These are phyloP conservation scores for Chaetomiaceae sp. DNA, from an alignment of 2,329 filamentous ascomycete species.

Conservation along the genomic window DNA sequence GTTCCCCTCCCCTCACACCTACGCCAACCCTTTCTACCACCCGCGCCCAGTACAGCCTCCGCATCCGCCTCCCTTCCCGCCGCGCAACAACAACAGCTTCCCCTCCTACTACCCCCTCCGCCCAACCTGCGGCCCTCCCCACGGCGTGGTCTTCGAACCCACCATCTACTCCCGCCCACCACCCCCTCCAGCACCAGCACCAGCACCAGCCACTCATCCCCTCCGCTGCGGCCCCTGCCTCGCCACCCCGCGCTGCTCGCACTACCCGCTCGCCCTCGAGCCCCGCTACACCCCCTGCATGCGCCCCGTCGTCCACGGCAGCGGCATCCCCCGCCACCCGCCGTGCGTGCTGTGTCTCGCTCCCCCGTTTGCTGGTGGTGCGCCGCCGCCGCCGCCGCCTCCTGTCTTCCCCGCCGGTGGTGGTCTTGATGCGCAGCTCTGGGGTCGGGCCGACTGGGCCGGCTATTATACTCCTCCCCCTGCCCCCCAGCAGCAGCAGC, in stretches of 20 bases:
- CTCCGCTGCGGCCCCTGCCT: constrained; percentile 3
- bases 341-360: not conserved
- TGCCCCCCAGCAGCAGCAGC: not conserved
- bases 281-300: too few relatives aligned
- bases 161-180: not conserved
- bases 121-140: too few relatives aligned
- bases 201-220: not conserved
- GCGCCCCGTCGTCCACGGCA: not conserved
- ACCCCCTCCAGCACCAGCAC: not conserved
- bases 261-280: not conserved
- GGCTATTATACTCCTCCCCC: not conserved
- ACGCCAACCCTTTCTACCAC: not conserved
- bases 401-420: too few relatives aligned
- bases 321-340: not conserved
- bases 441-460: too few relatives aligned
- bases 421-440: too few relatives aligned
- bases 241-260: not conserved
- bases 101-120: too few relatives aligned
- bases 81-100: too few relatives aligned
- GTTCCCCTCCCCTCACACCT: not conserved
- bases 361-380: too few relatives aligned
- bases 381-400: not conserved
- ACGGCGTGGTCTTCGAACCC: too few relatives aligned
- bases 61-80: too few relatives aligned
- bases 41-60: too few relatives aligned